Conservation (phyloP, 2,329 filamentous ascomycete genomes). For the Juglanconis juglandina region DNA sequence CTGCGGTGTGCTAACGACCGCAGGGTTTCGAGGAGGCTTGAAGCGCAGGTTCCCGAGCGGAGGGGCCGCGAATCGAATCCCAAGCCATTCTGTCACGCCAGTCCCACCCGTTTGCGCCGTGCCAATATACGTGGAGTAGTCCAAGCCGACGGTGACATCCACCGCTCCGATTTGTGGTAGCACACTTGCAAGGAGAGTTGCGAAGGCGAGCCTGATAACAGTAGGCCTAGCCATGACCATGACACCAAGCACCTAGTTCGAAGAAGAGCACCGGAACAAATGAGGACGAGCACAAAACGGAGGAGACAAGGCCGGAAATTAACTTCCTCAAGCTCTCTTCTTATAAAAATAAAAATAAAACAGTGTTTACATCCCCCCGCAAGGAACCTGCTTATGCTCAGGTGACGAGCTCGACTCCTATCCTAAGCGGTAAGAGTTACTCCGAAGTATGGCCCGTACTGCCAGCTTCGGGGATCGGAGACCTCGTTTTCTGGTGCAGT, state of each 20-base stretch:
- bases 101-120: constrained; percentile 8
- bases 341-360: too few relatives aligned
- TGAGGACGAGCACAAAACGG: not conserved
- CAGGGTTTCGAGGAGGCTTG: constrained; percentile 61
- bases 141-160: constrained; percentile 4
- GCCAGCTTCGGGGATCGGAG: not conserved
- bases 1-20: constrained; percentile 39
- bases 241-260: not conserved
- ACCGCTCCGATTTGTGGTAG: constrained; percentile 5
- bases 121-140: constrained; percentile 18
- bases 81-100: constrained; percentile 42
- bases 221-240: not conserved
- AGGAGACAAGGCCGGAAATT: too few relatives aligned
- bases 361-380: too few relatives aligned
- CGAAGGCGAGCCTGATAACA: not conserved
- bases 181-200: not conserved
- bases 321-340: too few relatives aligned
- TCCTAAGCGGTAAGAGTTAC: too few relatives aligned
- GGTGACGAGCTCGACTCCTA: too few relatives aligned
- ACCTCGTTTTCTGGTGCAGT: not conserved
- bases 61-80: constrained; percentile 68
- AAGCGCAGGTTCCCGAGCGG: constrained; percentile 65
- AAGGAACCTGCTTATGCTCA: too few relatives aligned
- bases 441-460: too few relatives aligned
- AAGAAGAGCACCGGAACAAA: not conserved